Conservation (phyloP, 495 filamentous ascomycete genomes). For the Talaromyces borbonicus region DNA sequence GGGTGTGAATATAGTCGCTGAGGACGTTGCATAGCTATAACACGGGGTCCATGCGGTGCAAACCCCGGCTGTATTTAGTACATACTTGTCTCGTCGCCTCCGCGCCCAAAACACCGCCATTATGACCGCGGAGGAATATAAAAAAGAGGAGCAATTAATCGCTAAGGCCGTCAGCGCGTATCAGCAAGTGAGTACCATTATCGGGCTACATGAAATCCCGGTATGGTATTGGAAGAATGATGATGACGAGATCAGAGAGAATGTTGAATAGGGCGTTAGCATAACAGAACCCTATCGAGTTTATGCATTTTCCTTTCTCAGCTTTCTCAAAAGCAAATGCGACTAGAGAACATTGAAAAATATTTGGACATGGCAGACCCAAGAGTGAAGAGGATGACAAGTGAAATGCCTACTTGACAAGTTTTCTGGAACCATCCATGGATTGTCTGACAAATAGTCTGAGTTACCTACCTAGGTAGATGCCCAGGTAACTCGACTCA, state of each 20-base stretch:
- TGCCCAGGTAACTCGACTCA: too few species aligned
- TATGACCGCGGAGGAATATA: too few species aligned
- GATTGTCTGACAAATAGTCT: slow-evolving; percentile 25
- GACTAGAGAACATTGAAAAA: slow-evolving; percentile 37
- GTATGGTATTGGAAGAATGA: slow-evolving; percentile 30
- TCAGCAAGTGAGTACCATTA: too few species aligned
- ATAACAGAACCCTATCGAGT: slow-evolving; percentile 11
- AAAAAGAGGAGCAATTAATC: too few species aligned
- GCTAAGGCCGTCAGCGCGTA: too few species aligned
- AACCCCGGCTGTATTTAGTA: too few species aligned
- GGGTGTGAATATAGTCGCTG: not conserved
- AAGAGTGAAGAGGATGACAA: slow-evolving; percentile 26
- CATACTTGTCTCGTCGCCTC: too few species aligned
- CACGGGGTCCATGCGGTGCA: not conserved
- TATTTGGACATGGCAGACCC: slow-evolving; percentile 26
- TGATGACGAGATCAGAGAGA: slow-evolving; percentile 28
- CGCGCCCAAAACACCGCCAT: too few species aligned
- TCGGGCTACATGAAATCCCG: too few species aligned
- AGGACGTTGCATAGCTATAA: not conserved
- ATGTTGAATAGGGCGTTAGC: slow-evolving; percentile 18
- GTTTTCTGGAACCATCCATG: slow-evolving; percentile 10
- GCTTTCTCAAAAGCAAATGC: slow-evolving; percentile 26
- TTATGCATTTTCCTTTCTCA: slow-evolving; percentile 15
- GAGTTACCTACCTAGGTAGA: too few species aligned
- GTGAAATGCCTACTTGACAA: slow-evolving; percentile 8